Conservation (phyloP, 169 alveolate genomes). For the Cryptosporidium bovis region DNA sequence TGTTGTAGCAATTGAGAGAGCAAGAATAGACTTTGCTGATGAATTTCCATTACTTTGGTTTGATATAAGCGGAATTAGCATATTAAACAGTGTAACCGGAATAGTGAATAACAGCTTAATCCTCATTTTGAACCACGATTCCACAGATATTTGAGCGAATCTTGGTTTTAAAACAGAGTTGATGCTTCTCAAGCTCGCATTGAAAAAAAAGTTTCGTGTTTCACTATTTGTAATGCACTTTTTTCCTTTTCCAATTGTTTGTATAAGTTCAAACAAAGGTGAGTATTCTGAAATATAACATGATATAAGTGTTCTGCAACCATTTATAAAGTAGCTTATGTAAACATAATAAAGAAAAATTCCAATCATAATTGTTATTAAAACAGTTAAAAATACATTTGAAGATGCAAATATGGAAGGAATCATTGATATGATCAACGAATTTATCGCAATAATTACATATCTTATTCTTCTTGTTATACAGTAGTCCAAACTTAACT, state of each 20-base stretch:
- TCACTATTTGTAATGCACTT: constrained; percentile 12
- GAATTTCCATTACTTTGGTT: not conserved
- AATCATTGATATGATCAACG: constrained; percentile 23
- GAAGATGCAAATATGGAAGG: constrained; percentile 50
- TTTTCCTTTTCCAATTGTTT: constrained; percentile 70
- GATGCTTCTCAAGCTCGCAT: constrained; percentile 2
- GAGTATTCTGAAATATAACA: constrained; percentile 60
- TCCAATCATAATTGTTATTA: not conserved
- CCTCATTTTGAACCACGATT: constrained; percentile 71
- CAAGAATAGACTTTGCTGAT: constrained; percentile 29
- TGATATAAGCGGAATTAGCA: constrained; percentile 26
- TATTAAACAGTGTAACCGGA: constrained; percentile 18
- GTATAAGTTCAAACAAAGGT: constrained; percentile 50
- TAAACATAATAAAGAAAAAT: not conserved
- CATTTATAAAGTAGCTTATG: constrained; percentile 52
- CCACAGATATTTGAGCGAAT: constrained; percentile 32
- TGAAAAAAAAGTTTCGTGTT: constrained; percentile 15
- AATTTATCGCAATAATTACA: constrained; percentile 34
- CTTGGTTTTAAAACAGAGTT: constrained; percentile 41
- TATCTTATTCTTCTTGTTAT: constrained; percentile 60
- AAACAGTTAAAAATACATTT: not conserved
- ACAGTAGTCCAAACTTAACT: constrained; percentile 47
- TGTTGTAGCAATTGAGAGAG: constrained; percentile 48
- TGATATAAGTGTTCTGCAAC: constrained; percentile 49
- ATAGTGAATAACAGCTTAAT: constrained; percentile 23